Evolutionary conservation across 345 rosid species (phyloP), one percentile per base, ranked within the genome.

Genomic region (Anacardium occidentale): DNA sequence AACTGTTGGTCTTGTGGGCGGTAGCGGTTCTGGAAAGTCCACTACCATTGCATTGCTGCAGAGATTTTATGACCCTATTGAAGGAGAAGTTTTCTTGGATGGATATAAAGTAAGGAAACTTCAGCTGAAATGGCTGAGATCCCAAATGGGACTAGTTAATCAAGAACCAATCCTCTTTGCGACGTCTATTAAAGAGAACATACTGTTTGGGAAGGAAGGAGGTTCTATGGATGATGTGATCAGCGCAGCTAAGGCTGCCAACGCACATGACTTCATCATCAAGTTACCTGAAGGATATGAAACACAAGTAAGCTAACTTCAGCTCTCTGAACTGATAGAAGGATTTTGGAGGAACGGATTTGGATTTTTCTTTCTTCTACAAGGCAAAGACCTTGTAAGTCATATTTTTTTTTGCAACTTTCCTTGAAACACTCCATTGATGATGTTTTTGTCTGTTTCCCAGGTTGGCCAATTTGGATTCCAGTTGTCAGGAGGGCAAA

Each of bases 1-100:
- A 77, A 77, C 84, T 21, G 85, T 85, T n/a, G 91, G 90, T 55
- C 84, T 89, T 56, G 85, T 85, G 12, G 94, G 91, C 47, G 87
- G 94, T 53, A 89, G 90, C 69, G 94, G 94, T 29, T 89, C 91
- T 1, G 91, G 94, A 10, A 89, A 89, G 80, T 89, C 94, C 45
- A 85, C 91, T 32, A 60, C 75, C 61, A 80, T 89, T 66, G 77
- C 89, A 55, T 79, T 87, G 80, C 84, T 87, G 50, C 91, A 87
- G 73, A 80, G 94, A 75, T 89, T 87, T 29, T 89, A 89, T 56
- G 91, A 87, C 60, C 90, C 90, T 0, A 21, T 71, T 15, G 84
- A 85, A 73, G 90, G 90, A 68, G 89, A 84, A 51, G 52, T 89
- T 64, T 72, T 85, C 62, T 69, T 89, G 57, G 91, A 89, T 77